phyloP scores from a whole-genome alignment of 495 filamentous ascomycete species.

The Hapsidospora chrysogenum region DNA sequence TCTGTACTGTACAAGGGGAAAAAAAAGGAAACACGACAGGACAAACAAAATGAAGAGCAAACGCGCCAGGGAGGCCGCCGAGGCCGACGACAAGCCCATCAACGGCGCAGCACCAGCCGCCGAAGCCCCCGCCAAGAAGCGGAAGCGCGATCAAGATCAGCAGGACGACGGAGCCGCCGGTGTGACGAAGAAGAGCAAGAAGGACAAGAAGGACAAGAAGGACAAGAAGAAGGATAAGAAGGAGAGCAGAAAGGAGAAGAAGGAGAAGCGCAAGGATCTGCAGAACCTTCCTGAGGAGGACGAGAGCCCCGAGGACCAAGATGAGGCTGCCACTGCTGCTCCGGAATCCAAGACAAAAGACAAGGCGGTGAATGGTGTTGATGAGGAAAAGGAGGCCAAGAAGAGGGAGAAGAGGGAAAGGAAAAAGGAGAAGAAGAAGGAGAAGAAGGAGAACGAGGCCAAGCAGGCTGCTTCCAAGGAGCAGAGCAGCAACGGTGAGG shows the following conservation, averaged over 20 bases:
- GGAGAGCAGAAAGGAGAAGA: slow-evolving; percentile 14
- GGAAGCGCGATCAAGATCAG: slow-evolving; percentile 12
- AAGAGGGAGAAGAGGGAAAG: background rate
- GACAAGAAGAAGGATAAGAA: slow-evolving; percentile 14
- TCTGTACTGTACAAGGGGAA: too few relatives aligned
- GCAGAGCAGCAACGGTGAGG: too few relatives aligned
- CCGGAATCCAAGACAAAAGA: slow-evolving; percentile 9
- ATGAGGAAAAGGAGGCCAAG: slow-evolving; percentile 8
- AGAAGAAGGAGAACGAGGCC: slow-evolving; percentile 12
- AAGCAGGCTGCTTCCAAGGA: slow-evolving; percentile 16
- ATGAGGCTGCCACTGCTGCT: slow-evolving; percentile 8
- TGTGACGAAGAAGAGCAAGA: slow-evolving; percentile 4
- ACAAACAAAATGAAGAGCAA: slow-evolving; percentile 2
- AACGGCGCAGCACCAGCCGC: background rate
- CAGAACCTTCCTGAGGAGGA: slow-evolving; percentile 13
- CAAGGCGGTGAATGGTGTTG: slow-evolving; percentile 10
- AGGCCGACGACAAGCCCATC: slow-evolving; percentile 1
- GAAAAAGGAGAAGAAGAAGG: slow-evolving; percentile 22
- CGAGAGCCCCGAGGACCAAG: slow-evolving; percentile 13
- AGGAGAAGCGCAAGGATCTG: slow-evolving; percentile 27
- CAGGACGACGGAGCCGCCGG: slow-evolving; percentile 14
- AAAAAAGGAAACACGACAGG: too few relatives aligned
- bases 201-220: slow-evolving; percentile 22
- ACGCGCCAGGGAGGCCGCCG: background rate
- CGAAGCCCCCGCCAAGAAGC: slow-evolving; percentile 15